phyloP scores from a whole-genome alignment of 257 asterid species.

The Ballota nigra region DNA sequence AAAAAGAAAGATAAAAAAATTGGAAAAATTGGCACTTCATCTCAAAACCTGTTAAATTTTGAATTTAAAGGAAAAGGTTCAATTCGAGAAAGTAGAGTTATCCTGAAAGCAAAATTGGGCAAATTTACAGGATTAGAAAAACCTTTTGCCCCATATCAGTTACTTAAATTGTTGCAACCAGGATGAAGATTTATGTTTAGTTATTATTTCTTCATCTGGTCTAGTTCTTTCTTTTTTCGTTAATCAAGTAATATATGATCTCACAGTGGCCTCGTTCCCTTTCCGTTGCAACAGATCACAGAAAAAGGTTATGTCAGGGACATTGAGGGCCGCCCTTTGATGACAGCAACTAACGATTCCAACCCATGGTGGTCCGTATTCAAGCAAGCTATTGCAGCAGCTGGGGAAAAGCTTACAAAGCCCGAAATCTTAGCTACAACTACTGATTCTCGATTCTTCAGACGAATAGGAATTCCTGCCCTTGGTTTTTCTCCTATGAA shows the following conservation, averaged over 20 bases:
- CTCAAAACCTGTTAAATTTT: background rate
- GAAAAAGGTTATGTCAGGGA: constrained; percentile 77
- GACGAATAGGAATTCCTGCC: constrained; percentile 76
- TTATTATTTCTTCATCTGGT: background rate
- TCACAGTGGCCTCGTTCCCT: background rate
- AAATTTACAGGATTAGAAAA: background rate
- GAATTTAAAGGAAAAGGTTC: background rate
- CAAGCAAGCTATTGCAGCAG: constrained; percentile 58
- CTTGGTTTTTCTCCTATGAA: constrained; percentile 97
- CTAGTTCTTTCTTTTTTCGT: background rate
- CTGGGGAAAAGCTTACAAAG: constrained; percentile 88
- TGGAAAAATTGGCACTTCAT: background rate
- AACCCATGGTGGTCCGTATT: constrained; percentile 93
- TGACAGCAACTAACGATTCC: constrained; percentile 70
- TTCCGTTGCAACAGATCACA: constrained; percentile 42
- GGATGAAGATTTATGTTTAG: background rate
- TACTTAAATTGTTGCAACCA: too few species aligned
- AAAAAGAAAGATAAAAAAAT: too few species aligned
- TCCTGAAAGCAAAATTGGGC: background rate
- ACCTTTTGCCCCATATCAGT: background rate
- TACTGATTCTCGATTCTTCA: constrained; percentile 82
- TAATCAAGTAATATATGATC: background rate
- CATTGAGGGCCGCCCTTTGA: constrained; percentile 57
- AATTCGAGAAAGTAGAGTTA: background rate
- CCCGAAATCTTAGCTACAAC: constrained; percentile 89